phyloP scores from a whole-genome alignment of 345 rosid genomes.

The Salix arbutifolia region DNA sequence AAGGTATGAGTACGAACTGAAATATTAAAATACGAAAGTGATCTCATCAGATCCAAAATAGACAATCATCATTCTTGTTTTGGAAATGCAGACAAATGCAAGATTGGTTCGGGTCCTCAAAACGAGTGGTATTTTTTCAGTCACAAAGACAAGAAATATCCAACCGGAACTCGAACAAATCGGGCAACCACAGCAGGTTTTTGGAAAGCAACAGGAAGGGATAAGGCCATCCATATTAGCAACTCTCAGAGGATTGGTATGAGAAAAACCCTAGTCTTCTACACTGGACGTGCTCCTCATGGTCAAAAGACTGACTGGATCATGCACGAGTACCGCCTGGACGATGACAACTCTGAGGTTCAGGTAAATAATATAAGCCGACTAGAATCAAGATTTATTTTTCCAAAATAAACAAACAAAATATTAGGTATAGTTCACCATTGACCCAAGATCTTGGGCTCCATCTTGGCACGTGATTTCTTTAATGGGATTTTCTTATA shows the following conservation, averaged over 20 bases:
- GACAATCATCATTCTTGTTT: not conserved
- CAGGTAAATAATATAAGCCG: slow-evolving; percentile 41
- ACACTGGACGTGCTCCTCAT: slow-evolving; percentile 97
- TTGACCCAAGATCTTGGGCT: not conserved
- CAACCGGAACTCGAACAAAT: slow-evolving; percentile 94
- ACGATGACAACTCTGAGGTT: slow-evolving; percentile 56
- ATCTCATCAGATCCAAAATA: not conserved
- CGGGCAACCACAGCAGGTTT: slow-evolving; percentile 96
- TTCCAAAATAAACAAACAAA: not conserved
- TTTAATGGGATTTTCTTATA: too few relatives aligned
- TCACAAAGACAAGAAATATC: slow-evolving; percentile 98
- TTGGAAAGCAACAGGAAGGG: slow-evolving; percentile 99
- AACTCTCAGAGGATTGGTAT: slow-evolving; percentile 79
- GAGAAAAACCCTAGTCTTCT: slow-evolving; percentile 97
- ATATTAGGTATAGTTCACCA: not conserved
- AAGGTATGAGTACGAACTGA: not conserved
- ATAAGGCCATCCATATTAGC: slow-evolving; percentile 78
- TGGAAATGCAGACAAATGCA: slow-evolving; percentile 63
- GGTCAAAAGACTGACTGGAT: slow-evolving; percentile 98
- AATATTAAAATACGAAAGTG: not conserved
- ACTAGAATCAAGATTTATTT: not conserved
- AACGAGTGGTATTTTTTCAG: slow-evolving; percentile 99
- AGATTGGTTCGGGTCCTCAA: slow-evolving; percentile 93
- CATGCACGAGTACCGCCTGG: slow-evolving; percentile 98
- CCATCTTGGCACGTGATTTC: not conserved